Evolutionary conservation across 805 yeast species (phyloP), one percentile per base, ranked within the genome.

Genomic region (Jamesozyma gamospora): DNA sequence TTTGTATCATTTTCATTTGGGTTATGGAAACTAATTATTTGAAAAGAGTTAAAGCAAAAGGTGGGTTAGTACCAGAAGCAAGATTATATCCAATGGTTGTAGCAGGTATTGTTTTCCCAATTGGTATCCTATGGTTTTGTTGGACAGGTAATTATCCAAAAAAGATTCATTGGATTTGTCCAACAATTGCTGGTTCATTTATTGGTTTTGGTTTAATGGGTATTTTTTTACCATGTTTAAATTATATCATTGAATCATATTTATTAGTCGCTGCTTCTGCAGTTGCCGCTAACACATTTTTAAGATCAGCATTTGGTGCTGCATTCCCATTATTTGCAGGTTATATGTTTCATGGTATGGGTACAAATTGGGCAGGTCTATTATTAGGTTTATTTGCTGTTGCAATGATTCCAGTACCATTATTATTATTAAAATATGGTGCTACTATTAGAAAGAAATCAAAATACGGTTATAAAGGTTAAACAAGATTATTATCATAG

Each of bases 101-200:
- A 32, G 88, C 94, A 25, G 76, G 79, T 25, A 46, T 83, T 40
- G 54, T 71, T 8, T 84, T 86, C 66, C 82, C 94, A 21, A 66
- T 75, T 41, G 95, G 95, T 38, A 65, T 86, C 44, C 69, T 86
- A 52, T 82, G 94, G 94, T 69, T 87, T 57, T 75, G 83, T 40
- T 87, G 95, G 95, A 67, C 90, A 5, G 95, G 95, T 54, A 72
- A 75, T 46, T 87, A 79, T 61, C 79, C 74, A 33, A 61, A 78
- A 26, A 61, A 62, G 36, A 74, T 84, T 28, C 95, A 80, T 55
- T 87, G 92, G 90, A 79, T 77, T 51, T 82, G 74, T 13, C 92
- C 94, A 29, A 71, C 82, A 2, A 62, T 75, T 18, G 75, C 82
- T 27, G 81, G 84, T 45, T 44, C 73, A 3, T 70, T 79, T 52